Percentiles rank a stretch among this genome's conserved stretches.
Evolutionary conservation across 768 basidiomycete genomes (phyloP).

Genomic region (Russula ochroleuca): DNA sequence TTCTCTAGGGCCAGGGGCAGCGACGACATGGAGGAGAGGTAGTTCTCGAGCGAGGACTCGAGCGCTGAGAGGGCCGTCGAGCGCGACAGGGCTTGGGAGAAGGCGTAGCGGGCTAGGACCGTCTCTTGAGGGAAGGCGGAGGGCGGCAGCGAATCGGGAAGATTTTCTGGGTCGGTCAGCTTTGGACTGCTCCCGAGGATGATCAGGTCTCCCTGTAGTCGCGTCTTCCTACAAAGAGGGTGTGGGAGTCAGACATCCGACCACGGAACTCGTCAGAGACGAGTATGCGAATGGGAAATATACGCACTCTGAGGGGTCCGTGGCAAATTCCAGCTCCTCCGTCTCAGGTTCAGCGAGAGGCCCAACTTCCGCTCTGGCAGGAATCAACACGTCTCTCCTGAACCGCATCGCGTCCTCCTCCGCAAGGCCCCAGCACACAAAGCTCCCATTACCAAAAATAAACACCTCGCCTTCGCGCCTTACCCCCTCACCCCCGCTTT

Average conservation of each 20-base stretch:
- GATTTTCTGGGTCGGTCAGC: constrained; percentile 48
- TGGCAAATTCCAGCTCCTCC: constrained; percentile 89
- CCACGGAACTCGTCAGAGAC: background rate
- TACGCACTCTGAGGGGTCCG: constrained; percentile 78
- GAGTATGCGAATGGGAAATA: background rate
- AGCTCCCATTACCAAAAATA: constrained; percentile 81
- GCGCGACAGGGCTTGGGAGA: constrained; percentile 85
- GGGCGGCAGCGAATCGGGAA: constrained; percentile 44
- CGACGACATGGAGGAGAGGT: constrained; percentile 75
- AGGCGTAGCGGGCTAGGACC: constrained; percentile 82
- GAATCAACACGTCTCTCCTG: constrained; percentile 54
- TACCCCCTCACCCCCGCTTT: constrained; percentile 52
- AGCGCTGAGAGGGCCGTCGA: constrained; percentile 84
- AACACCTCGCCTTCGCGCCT: constrained; percentile 74
- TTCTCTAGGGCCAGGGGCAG: constrained; percentile 71
- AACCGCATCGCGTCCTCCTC: constrained; percentile 73
- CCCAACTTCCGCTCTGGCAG: constrained; percentile 56
- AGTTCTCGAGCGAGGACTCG: constrained; percentile 79
- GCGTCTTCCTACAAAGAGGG: constrained; percentile 71
- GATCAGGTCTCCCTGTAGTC: constrained; percentile 88
- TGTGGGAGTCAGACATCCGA: background rate
- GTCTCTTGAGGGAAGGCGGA: constrained; percentile 62
- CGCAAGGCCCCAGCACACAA: constrained; percentile 85
- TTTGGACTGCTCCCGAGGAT: constrained; percentile 71
- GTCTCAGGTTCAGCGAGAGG: constrained; percentile 68